Conservation (phyloP, 495 filamentous ascomycete species). For the Neurospora sp. region DNA sequence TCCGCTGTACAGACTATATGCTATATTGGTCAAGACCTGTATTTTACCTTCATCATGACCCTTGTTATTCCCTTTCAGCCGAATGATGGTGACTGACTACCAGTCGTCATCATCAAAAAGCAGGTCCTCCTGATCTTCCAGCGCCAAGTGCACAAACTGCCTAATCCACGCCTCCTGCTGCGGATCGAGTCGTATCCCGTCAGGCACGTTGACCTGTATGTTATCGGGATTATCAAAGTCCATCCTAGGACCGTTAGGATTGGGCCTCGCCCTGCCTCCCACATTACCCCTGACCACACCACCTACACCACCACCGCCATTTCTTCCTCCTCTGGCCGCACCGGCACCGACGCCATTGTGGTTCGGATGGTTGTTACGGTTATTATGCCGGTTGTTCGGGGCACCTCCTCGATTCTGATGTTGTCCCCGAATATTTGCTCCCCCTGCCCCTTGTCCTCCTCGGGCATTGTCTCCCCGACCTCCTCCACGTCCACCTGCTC, state of each 20-base stretch:
- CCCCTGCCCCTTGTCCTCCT: conserved; percentile 8
- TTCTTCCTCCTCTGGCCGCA: not conserved
- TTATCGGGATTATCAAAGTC: not conserved
- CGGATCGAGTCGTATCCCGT: conserved; percentile 16
- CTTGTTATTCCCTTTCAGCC: conserved; percentile 10
- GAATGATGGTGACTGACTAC: conserved; percentile 3
- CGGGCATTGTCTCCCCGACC: conserved; percentile 1
- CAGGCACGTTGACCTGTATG: not conserved
- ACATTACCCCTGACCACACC: not conserved
- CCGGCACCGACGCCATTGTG: not conserved
- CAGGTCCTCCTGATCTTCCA: conserved; percentile 43
- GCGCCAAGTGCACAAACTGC: conserved; percentile 42
- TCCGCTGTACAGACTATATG: not conserved
- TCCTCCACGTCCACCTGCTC: not conserved
- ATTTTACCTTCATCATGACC: too few species aligned
- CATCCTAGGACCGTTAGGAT: not conserved
- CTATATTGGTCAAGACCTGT: too few species aligned
- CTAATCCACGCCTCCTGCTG: conserved; percentile 40
- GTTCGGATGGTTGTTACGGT: conserved; percentile 12
- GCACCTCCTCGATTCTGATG: not conserved
- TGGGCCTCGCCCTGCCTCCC: not conserved
- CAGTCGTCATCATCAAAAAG: conserved; percentile 26
- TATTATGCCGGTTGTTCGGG: conserved; percentile 18
- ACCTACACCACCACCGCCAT: not conserved
- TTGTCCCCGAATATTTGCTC: conserved; percentile 1